Base-by-base conservation (phyloP, 441 rosid species). In the Euphorbia corollata region DNA sequence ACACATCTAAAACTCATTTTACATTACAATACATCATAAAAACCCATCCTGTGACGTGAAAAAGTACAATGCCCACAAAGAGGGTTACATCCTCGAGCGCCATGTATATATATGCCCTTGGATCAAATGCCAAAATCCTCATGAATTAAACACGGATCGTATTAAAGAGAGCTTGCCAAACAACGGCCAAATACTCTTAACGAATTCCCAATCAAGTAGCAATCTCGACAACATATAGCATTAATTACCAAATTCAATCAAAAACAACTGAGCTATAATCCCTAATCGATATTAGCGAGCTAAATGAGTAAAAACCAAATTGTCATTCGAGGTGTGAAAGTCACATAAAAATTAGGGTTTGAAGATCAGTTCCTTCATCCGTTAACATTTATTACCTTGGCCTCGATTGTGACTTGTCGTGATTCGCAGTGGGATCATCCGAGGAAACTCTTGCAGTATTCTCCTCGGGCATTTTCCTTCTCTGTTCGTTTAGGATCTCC, bases 381-480 rank as follows among this genome's bases (percentile, higher is more conserved):
- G 8, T 11, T 18, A 36, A 16, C 22, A 12, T 18, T 4, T 3
- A 12, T 13, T 73, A 91, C 96, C 96, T 84, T 76, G 81, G 92
- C 78, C 88, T 82, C 18, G 84, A 78, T 32, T 75, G 91, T 10
- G 88, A 81, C 36, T 73, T 61, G 71, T 77, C 82, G 64, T 74
- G 64, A 16, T 59, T 24, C 12, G 77, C 48, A 69, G 75, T 43
- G 27, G 79, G 64, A 1, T 72, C 79, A 10, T 61, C 82, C 48
- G 84, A 65, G 68, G 87, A 75, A 81, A 74, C 76, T 74, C 77
- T 77, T 69, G 82, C 32, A 16, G 54, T 72, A 13, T 74, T 69
- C 61, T 83, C 90, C 70, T 78, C 88, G 34, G 83, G 78, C 97
- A 87, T 90, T 53, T 43, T 64, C 18, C 10, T 27, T 19, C 18